Base-by-base conservation (phyloP, 2,329 filamentous ascomycete species). In the Calycina marina region DNA sequence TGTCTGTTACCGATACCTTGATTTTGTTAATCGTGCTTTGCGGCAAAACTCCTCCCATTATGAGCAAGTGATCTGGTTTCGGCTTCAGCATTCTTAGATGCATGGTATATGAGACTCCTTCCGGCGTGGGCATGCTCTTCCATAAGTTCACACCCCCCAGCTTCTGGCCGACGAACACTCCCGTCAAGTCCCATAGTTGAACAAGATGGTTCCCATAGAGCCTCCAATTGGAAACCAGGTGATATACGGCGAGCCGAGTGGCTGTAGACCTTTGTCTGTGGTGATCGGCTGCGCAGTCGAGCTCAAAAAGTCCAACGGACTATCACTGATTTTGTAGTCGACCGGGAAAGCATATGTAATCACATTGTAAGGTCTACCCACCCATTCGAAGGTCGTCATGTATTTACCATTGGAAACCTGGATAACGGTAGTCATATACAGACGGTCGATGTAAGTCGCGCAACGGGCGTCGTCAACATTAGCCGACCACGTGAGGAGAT, bases 391-490 rank as follows among this genome's bases (percentile, higher is more conserved):
- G 4, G 65, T 62, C 56, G 73, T 69, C 46, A 82, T 67, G 52
- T 65, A 79, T 45, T 69, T 44, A 5, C 40, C 68, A 20, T 53
- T 52, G 41, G 72, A 58, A 4, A 81, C 61, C 46, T 61, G 47
- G 2, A 65, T 60, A 6, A 81, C 59, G 1, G 66, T 69, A 2
- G 76, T 67, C 77, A 81, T 81, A 30, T 76, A 77, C 0, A 77
- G 77, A 2, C 77, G 68, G 38, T 64, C 69, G 2, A 63, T 67
- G 52, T 77, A 77, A 33, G 59, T 62, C n/a, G 61, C 54, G 43
- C 77, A 75, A 13, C 66, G 58, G 24, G 77, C 73, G 45, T 82
- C 74, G 38, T 75, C 61, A 30, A 77, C 63, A 3, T 67, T 57
- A 1, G 61, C 48, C 12, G 63, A 62, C 76, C 76, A 83, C 11